Evolutionary conservation across 192 early-diverging fungal genomes (phyloP).

Genomic region (Pilobolus umbonatus): DNA sequence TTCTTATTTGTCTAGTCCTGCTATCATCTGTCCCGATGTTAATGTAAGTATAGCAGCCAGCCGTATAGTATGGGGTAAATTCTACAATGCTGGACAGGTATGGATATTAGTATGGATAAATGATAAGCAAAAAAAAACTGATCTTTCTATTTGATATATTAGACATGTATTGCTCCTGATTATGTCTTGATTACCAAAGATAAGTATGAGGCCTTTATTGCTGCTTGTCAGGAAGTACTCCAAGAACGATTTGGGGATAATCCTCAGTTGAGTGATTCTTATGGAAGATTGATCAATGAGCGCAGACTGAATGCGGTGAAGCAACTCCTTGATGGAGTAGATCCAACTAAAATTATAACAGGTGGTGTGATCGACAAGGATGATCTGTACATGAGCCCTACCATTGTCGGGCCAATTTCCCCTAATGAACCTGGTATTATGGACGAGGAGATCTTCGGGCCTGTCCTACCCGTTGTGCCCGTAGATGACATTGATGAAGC

Average conservation of each 20-base stretch:
- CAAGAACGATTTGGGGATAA: conserved; percentile 45
- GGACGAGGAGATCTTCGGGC: conserved; percentile 67
- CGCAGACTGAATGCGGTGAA: conserved; percentile 68
- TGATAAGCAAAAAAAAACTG: not conserved
- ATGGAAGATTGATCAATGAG: conserved; percentile 66
- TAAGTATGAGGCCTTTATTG: conserved; percentile 53
- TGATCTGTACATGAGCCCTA: conserved; percentile 52
- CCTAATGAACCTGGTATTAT: conserved; percentile 33
- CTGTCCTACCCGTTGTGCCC: conserved; percentile 51
- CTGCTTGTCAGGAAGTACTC: conserved; percentile 42
- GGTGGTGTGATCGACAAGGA: conserved; percentile 42
- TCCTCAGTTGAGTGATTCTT: conserved; percentile 46
- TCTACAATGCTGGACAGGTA: conserved; percentile 75
- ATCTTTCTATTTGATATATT: conserved; percentile 11
- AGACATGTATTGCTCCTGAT: conserved; percentile 86
- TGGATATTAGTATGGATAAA: not conserved
- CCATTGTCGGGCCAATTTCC: conserved; percentile 48
- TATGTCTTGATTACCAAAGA: conserved; percentile 69
- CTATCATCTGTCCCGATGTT: conserved; percentile 52
- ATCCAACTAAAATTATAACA: conserved; percentile 28
- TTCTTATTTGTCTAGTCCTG: conserved; percentile 29
- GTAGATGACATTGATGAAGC: conserved; percentile 31
- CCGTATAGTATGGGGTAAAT: conserved; percentile 78
- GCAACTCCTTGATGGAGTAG: conserved; percentile 39
- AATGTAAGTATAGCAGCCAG: conserved; percentile 58